Percentiles rank a stretch among this genome's conserved stretches.
These are phyloP conservation scores for Leucocoprinus leucothites DNA, from an alignment of 768 basidiomycete species.

Conservation along the genomic window DNA sequence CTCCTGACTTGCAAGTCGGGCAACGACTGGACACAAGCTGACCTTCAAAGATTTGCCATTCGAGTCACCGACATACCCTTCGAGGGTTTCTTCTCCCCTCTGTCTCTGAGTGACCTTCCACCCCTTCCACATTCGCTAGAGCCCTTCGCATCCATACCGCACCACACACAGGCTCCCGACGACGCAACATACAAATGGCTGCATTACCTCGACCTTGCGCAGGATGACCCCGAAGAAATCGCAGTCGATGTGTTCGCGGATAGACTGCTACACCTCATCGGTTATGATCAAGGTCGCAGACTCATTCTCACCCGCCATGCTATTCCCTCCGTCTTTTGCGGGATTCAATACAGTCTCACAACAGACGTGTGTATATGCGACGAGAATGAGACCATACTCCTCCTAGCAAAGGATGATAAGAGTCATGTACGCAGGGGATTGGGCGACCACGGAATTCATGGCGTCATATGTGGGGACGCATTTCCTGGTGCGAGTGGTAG, in stretches of 20 bases:
- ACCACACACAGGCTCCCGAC: background rate
- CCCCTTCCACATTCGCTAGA: background rate
- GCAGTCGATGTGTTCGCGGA: background rate
- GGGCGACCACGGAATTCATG: background rate
- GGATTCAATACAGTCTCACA: constrained; percentile 1
- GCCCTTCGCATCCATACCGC: background rate
- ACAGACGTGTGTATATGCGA: constrained; percentile 1
- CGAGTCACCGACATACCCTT: background rate
- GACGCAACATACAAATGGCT: constrained; percentile 2
- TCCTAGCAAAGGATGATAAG: background rate
- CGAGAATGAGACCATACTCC: constrained; percentile 1
- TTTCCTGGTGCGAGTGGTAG: background rate
- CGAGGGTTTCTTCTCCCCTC: background rate
- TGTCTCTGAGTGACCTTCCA: constrained; percentile 1
- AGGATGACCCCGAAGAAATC: background rate
- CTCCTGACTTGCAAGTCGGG: constrained; percentile 1
- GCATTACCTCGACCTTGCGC: constrained; percentile 5
- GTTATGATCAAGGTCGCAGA: constrained; percentile 3
- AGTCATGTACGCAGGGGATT: background rate
- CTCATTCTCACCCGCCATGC: constrained; percentile 3
- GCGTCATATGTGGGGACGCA: too few relatives aligned
- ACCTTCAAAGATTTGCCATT: background rate
- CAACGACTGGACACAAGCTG: constrained; percentile 5
- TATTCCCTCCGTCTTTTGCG: constrained; percentile 4
- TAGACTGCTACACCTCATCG: background rate